Conservation (phyloP, 2,329 filamentous ascomycete species). For the Penicillium sp. region DNA sequence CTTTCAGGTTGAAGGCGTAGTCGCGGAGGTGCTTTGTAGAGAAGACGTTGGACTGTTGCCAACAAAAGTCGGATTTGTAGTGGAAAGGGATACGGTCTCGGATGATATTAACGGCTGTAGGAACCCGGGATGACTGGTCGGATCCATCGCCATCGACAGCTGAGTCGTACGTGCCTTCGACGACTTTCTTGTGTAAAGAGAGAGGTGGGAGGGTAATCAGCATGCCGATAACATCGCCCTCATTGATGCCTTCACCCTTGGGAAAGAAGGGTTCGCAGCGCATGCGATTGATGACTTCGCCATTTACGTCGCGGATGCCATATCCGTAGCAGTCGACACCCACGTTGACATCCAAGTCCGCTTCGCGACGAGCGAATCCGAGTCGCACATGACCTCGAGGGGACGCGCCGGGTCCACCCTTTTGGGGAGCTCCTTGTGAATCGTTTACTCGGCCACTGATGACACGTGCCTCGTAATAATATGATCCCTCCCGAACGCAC, state of each 20-base stretch:
- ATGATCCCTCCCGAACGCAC: slow-evolving; percentile 82
- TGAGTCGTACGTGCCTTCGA: slow-evolving; percentile 84
- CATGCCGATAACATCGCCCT: slow-evolving; percentile 92
- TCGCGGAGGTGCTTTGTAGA: slow-evolving; percentile 87
- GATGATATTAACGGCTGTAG: slow-evolving; percentile 77
- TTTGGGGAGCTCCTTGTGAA: slow-evolving; percentile 25
- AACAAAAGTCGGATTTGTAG: slow-evolving; percentile 91
- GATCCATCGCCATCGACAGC: slow-evolving; percentile 64
- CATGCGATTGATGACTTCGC: slow-evolving; percentile 91
- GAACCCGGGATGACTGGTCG: slow-evolving; percentile 43
- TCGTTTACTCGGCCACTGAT: slow-evolving; percentile 64
- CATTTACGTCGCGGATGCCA: slow-evolving; percentile 83
- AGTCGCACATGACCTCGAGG: slow-evolving; percentile 53
- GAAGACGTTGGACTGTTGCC: slow-evolving; percentile 69
- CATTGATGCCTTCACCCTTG: slow-evolving; percentile 74
- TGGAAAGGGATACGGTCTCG: slow-evolving; percentile 93
- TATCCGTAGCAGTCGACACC: slow-evolving; percentile 96
- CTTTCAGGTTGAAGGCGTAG: slow-evolving; percentile 51
- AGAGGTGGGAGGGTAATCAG: slow-evolving; percentile 90
- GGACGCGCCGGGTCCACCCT: slow-evolving; percentile 28
- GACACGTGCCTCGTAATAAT: slow-evolving; percentile 94
- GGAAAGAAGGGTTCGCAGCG: slow-evolving; percentile 89
- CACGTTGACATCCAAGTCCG: slow-evolving; percentile 60
- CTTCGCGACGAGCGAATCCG: slow-evolving; percentile 52
- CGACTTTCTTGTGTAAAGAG: slow-evolving; percentile 82